phyloP scores from a whole-genome alignment of 768 basidiomycete genomes.

The Lactarius indigo region DNA sequence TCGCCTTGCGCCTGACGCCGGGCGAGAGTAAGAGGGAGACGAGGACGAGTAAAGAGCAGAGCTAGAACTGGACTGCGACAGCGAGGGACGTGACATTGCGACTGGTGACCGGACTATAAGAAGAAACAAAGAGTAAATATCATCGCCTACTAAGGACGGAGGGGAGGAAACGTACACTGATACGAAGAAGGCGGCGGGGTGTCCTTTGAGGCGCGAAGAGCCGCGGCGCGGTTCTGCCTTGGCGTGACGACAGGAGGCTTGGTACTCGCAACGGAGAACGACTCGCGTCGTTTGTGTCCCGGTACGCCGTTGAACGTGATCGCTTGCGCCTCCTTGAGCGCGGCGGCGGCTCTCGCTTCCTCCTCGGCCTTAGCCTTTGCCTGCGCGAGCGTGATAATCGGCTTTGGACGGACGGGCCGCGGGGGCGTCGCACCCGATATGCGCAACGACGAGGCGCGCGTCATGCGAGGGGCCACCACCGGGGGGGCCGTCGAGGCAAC shows the following conservation, averaged over 20 bases:
- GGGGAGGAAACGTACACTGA: slow-evolving; percentile 18
- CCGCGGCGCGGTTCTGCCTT: slow-evolving; percentile 43
- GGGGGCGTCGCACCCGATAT: slow-evolving; percentile 50
- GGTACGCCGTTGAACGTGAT: slow-evolving; percentile 73
- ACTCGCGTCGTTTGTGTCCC: slow-evolving; percentile 78
- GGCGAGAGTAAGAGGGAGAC: slow-evolving; percentile 4
- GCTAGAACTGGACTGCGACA: slow-evolving; percentile 14
- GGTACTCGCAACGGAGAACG: slow-evolving; percentile 61
- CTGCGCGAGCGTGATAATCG: slow-evolving; percentile 12
- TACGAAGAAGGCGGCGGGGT: slow-evolving; percentile 36
- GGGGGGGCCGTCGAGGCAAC: slow-evolving; percentile 79
- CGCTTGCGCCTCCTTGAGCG: slow-evolving; percentile 33
- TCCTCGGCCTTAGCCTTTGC: slow-evolving; percentile 32
- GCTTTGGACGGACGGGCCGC: slow-evolving; percentile 27
- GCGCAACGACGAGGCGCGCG: slow-evolving; percentile 68
- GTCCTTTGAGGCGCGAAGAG: slow-evolving; percentile 41
- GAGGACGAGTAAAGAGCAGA: background rate
- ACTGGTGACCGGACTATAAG: slow-evolving; percentile 14
- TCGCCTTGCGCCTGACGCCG: slow-evolving; percentile 16
- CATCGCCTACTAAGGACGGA: background rate
- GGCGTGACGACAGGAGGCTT: slow-evolving; percentile 43
- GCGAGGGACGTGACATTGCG: slow-evolving; percentile 12
- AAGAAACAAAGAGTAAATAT: background rate
- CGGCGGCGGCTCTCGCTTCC: slow-evolving; percentile 28
- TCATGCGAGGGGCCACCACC: slow-evolving; percentile 67